Evolutionary conservation across 2,329 filamentous ascomycete species (phyloP), one percentile per base, ranked within the genome.

Genomic region (Colletotrichum sublineola): DNA sequence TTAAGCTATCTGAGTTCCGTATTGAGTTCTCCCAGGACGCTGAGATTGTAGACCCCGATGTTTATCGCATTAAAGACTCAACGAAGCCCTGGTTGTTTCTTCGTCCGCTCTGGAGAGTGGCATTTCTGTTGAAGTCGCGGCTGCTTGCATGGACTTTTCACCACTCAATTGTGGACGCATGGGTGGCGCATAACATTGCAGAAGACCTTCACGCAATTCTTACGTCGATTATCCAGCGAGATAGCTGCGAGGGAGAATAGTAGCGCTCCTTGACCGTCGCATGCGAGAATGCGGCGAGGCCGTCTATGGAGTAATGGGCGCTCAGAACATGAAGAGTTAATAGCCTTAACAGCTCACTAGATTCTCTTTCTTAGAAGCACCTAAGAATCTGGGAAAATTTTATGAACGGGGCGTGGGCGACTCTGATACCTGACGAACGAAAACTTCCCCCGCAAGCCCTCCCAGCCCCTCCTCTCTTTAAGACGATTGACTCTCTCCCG

Each of bases 141-240:
- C 56, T 60, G 33, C 33, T 60, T 33, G 56, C 56, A 42, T 60
- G 36, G 33, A 60, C 56, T n/a, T 60, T 40, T 29, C 56, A 42
- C 33, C 33, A 60, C 15, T 60, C 56, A n/a, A 42, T 60, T 42
- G 56, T 60, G 18, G 56, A 60, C 56, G 56, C 56, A 8, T 60
- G 56, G 36, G 56, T 60, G 36, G 56, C 36, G 38, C 56, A 36
- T 29, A 60, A 60, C 36, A 60, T 60, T 60, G 15, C 56, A 60
- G 56, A 60, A 29, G 56, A 60, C 56, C 56, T 60, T 60, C 56
- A 60, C 56, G 33, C 56, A 60, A 60, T 60, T 60, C 56, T 60
- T 11, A 36, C 8, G 36, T 60, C 56, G 5, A 60, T 60, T 11
- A 60, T 60, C 33, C 56, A 60, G 56, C 33, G 56, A 60, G 56